Percentiles rank a stretch among this genome's conserved stretches.
Evolutionary conservation across 2,329 filamentous ascomycete species (phyloP).

Genomic region (Ramularia endophylla): DNA sequence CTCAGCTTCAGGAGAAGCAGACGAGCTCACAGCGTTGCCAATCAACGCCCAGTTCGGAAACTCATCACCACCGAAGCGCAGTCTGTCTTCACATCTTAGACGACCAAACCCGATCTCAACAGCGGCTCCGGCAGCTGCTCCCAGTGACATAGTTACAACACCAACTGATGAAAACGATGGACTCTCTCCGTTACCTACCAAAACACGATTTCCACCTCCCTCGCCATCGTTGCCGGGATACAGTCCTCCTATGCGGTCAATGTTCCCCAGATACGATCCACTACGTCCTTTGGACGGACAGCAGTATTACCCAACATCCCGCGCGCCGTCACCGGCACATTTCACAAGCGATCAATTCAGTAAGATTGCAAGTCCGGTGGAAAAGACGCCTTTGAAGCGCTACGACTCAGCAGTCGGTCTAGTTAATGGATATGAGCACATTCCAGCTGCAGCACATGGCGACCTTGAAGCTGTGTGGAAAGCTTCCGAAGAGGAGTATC

Average conservation of each 20-base stretch:
- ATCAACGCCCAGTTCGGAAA: conserved; percentile 20
- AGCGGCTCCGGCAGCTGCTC: not conserved
- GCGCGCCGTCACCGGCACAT: conserved; percentile 56
- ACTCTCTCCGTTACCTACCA: conserved; percentile 23
- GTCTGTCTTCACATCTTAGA: conserved; percentile 12
- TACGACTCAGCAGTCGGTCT: conserved; percentile 26
- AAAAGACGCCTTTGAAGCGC: conserved; percentile 14
- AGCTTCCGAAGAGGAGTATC: conserved; percentile 19
- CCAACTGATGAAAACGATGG: conserved; percentile 16
- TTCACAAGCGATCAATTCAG: conserved; percentile 53
- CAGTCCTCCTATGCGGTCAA: conserved; percentile 55
- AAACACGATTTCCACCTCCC: conserved; percentile 15
- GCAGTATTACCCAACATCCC: conserved; percentile 59
- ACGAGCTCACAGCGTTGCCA: conserved; percentile 23
- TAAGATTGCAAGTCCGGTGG: conserved; percentile 41
- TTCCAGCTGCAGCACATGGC: conserved; percentile 21
- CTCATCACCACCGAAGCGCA: conserved; percentile 11
- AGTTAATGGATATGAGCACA: conserved; percentile 27
- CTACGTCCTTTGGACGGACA: conserved; percentile 61
- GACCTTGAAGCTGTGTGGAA: conserved; percentile 27
- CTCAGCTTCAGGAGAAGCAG: conserved; percentile 13
- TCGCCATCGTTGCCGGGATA: conserved; percentile 9
- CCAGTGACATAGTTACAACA: conserved; percentile 5
- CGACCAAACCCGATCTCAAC: conserved; percentile 9
- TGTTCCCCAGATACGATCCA: conserved; percentile 71